phyloP scores from a whole-genome alignment of 2,329 filamentous ascomycete species.

The Venturia aucupariae region DNA sequence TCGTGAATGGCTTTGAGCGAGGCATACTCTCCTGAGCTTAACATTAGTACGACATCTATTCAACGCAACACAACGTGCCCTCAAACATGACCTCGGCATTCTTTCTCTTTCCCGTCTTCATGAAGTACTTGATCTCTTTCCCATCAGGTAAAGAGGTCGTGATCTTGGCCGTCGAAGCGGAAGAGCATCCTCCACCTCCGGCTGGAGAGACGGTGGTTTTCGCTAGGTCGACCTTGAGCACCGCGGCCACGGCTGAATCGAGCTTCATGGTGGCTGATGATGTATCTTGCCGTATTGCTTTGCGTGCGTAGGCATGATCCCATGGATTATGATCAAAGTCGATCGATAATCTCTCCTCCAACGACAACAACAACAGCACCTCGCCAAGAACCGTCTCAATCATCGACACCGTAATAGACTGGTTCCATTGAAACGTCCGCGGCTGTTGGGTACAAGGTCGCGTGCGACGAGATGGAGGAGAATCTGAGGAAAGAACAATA shows the following conservation, averaged over 20 bases:
- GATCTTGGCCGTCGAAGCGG: constrained; percentile 56
- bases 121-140: constrained; percentile 51
- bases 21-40: constrained; percentile 58
- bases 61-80: constrained; percentile 33
- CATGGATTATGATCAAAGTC: no score
- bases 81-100: constrained; percentile 60
- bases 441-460: no score
- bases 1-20: constrained; percentile 74
- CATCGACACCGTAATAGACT: no score
- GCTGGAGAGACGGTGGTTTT: constrained; percentile 48
- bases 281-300: neutral
- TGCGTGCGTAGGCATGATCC: no score
- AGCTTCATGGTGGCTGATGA: constrained; percentile 36
- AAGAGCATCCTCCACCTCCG: constrained; percentile 57
- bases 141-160: constrained; percentile 39
- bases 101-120: constrained; percentile 58
- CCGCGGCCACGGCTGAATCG: constrained; percentile 53
- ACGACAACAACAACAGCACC: no score
- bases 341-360: neutral
- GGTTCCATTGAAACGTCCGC: no score
- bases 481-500: no score
- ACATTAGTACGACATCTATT: neutral
- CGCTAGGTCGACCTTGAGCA: constrained; percentile 49
- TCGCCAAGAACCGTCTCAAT: no score
- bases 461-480: no score